These are phyloP conservation scores for Trichosporon sp. DNA, from an alignment of 1,284 basidiomycete species.

Conservation along the genomic window DNA sequence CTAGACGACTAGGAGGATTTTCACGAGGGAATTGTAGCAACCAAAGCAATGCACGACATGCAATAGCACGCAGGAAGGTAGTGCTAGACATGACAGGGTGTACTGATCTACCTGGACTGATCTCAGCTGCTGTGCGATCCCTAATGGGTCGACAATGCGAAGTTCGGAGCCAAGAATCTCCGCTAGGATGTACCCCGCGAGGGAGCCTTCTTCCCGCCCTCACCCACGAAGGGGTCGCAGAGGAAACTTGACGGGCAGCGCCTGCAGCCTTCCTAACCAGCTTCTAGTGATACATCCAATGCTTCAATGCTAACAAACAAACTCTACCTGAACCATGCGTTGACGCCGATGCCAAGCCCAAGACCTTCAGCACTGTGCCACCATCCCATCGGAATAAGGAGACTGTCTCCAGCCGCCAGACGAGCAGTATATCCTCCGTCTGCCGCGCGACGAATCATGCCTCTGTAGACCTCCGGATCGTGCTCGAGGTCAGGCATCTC, in stretches of 20 bases:
- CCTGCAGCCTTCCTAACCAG: too few relatives aligned
- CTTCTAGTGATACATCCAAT: neutral
- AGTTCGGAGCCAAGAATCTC: too few relatives aligned
- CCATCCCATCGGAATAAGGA: constrained; percentile 43
- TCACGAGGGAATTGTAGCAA: constrained; percentile 5
- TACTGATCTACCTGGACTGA: too few relatives aligned
- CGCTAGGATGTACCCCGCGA: too few relatives aligned
- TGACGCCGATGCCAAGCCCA: constrained; percentile 31
- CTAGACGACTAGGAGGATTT: neutral
- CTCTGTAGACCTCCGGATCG: neutral
- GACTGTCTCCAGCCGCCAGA: constrained; percentile 31
- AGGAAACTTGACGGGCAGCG: too few relatives aligned
- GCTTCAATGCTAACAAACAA: neutral
- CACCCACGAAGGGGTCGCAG: too few relatives aligned
- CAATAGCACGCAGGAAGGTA: neutral
- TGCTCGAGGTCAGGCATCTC: neutral
- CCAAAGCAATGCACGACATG: constrained; percentile 5
- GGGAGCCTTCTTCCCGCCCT: too few relatives aligned
- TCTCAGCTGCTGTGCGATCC: too few relatives aligned
- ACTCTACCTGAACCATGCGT: constrained; percentile 40
- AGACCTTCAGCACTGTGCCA: constrained; percentile 40
- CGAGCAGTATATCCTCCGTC: constrained; percentile 30
- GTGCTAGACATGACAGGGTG: too few relatives aligned
- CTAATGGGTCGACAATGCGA: too few relatives aligned
- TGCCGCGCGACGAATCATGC: constrained; percentile 3